Evolutionary conservation across 140 eudicot species (phyloP), one percentile per base, ranked within the genome.

Genomic region (Bidens hawaiensis): DNA sequence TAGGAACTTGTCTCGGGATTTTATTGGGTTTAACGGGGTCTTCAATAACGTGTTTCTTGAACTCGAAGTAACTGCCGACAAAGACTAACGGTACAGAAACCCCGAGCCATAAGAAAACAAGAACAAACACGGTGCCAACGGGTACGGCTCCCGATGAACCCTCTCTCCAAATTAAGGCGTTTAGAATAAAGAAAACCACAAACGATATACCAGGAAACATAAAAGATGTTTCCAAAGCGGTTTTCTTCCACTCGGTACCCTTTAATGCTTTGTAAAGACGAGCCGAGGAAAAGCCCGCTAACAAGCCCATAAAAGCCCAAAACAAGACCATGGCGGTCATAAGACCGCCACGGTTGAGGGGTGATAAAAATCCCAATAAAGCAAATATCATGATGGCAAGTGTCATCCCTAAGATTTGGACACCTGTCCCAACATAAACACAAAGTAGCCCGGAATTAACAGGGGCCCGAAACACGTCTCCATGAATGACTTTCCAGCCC

Each of bases 401-500:
- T 45, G 93, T 81, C 93, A 84, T 81, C 48, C 76, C 88, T 12
- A 84, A 68, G 59, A 81, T 65, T 64, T 84, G 94, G 73, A 81
- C 75, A 16, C 94, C 94, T 6, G 94, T 75, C 11, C 94, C 95
- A 1, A 86, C 81, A 47, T 83, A 76, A 67, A 83, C 95, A 63
- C 83, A 85, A 7, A 85, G 79, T 9, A 85, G 68, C 3, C 83
- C 86, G 31, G 83, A 72, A 66, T 86, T 79, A 17, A 58, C 3
- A 0, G 95, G 95, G 18, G 79, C 62, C 70, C 90, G 64, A 23
- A 86, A 86, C 23, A 84, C 94, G 66, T 84, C 94, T 45, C 88
- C 94, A 17, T 85, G 94, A 7, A 85, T 80, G 38, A 85, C 86
- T 69, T 85, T 85, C 91, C 95, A 86, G 2, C 91, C 91, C 10